These are phyloP conservation scores for Stemphylium vesicarium DNA, from an alignment of 2,329 filamentous ascomycete species.

Conservation along the genomic window DNA sequence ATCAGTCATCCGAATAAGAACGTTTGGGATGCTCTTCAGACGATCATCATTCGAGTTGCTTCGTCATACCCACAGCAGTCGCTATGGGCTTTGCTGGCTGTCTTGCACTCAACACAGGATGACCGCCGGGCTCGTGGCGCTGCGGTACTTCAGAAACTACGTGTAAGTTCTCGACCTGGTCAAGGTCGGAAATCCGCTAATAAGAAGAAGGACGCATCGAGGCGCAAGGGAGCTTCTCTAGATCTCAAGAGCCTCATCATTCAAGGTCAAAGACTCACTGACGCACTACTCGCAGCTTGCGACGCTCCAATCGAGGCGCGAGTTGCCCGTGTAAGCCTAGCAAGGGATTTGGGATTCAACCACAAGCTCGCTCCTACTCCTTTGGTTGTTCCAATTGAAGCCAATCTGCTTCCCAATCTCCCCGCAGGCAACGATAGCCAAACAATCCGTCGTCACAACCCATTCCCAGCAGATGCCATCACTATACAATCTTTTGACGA, in stretches of 20 bases:
- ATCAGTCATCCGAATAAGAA: conserved; percentile 84
- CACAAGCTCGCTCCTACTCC: conserved; percentile 81
- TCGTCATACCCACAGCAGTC: conserved; percentile 87
- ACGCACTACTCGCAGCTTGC: conserved; percentile 80
- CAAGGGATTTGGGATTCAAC: conserved; percentile 80
- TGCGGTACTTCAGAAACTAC: conserved; percentile 51
- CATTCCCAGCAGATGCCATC: conserved; percentile 85
- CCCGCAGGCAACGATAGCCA: conserved; percentile 74
- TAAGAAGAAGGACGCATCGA: conserved; percentile 57
- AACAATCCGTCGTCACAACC: conserved; percentile 73
- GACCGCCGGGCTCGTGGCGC: conserved; percentile 67
- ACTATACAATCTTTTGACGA: conserved; percentile 83
- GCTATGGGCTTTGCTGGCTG: conserved; percentile 86
- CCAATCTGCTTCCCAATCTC: conserved; percentile 80
- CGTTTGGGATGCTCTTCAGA: conserved; percentile 77
- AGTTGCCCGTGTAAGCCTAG: conserved; percentile 75
- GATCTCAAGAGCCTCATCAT: conserved; percentile 76
- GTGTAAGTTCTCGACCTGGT: conserved; percentile 28
- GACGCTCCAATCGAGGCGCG: conserved; percentile 77
- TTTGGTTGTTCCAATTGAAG: conserved; percentile 88
- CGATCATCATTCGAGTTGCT: conserved; percentile 87
- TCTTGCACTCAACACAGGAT: conserved; percentile 78
- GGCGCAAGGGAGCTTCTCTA: conserved; percentile 58
- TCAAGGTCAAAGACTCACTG: conserved; percentile 81
- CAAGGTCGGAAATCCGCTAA: conserved; percentile 36